Percentiles rank a stretch among this genome's conserved stretches.
phyloP scores from a whole-genome alignment of 768 basidiomycete genomes.

The Leucogyrophana mollusca region DNA sequence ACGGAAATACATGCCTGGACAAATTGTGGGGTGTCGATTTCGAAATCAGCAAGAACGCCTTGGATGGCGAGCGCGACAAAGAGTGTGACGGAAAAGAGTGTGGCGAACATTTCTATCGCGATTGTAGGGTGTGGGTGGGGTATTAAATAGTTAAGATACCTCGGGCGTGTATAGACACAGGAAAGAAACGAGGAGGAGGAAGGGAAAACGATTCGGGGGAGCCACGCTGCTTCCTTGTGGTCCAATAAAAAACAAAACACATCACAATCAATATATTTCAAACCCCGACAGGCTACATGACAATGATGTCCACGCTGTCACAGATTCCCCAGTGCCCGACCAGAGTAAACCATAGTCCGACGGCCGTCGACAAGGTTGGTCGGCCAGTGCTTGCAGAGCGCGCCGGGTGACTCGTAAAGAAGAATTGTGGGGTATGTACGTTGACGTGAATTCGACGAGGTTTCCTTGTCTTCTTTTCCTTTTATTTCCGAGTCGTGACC shows the following conservation, averaged over 20 bases:
- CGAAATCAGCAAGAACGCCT: conserved; percentile 53
- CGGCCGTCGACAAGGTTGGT: no score
- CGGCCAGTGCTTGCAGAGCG: no score
- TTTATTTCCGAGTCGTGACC: no score
- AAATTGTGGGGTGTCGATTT: conserved; percentile 49
- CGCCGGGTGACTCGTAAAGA: no score
- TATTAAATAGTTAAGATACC: conserved; percentile 25
- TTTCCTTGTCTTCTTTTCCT: no score
- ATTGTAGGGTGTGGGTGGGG: conserved; percentile 15
- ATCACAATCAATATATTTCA: conserved; percentile 28
- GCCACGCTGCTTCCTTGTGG: conserved; percentile 42
- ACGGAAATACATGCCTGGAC: conserved; percentile 45
- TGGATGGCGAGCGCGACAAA: conserved; percentile 53
- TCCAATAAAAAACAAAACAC: conserved; percentile 2
- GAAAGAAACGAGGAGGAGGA: conserved; percentile 25
- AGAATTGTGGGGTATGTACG: no score
- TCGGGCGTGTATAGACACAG: conserved; percentile 22
- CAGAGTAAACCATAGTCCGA: no score
- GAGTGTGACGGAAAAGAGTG: conserved; percentile 75
- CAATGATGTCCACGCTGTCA: background rate
- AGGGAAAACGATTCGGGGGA: conserved; percentile 23
- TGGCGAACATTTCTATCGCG: conserved; percentile 62
- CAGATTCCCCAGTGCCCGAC: no score
- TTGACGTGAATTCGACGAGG: no score
- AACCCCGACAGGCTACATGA: background rate